Evolutionary conservation across 371 early-diverging fungal species (phyloP).

Genomic region (Chytridium lagenaria): DNA sequence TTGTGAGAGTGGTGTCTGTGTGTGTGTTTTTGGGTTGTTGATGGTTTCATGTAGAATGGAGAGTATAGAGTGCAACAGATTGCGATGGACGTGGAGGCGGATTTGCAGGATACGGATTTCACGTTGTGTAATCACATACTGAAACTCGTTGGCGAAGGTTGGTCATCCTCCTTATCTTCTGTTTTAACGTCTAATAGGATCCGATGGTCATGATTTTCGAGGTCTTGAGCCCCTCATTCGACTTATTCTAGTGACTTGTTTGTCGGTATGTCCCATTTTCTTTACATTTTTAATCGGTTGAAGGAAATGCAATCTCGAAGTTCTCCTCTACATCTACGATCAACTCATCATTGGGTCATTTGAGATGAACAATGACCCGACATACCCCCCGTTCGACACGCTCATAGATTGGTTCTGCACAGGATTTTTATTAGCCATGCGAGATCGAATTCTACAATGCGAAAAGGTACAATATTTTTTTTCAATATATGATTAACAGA

Average conservation of each 20-base stretch:
- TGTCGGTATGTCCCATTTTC: no score
- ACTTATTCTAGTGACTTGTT: conserved; percentile 25
- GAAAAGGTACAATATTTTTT: conserved; percentile 20
- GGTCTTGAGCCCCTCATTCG: conserved; percentile 15
- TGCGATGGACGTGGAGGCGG: conserved; percentile 29
- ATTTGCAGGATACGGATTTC: conserved; percentile 20
- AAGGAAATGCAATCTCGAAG: conserved; percentile 22
- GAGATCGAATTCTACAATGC: conserved; percentile 27
- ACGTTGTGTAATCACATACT: conserved; percentile 18
- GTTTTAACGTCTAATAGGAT: not conserved
- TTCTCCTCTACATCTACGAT: conserved; percentile 31
- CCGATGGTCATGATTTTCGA: conserved; percentile 19
- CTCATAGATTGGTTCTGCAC: conserved; percentile 32
- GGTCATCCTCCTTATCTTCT: not conserved
- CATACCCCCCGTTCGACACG: conserved; percentile 31
- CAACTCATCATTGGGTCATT: conserved; percentile 31
- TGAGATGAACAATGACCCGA: conserved; percentile 25
- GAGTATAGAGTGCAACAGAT: conserved; percentile 24
- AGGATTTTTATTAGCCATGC: conserved; percentile 26
- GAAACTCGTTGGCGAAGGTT: conserved; percentile 17
- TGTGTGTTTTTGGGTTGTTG: not conserved
- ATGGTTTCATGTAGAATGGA: conserved; percentile 8
- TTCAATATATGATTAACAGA: no score
- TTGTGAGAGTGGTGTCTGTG: not conserved
- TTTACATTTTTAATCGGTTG: no score